Evolutionary conservation across 306 rosid species (phyloP).

Genomic region (Crotalaria pallida): DNA sequence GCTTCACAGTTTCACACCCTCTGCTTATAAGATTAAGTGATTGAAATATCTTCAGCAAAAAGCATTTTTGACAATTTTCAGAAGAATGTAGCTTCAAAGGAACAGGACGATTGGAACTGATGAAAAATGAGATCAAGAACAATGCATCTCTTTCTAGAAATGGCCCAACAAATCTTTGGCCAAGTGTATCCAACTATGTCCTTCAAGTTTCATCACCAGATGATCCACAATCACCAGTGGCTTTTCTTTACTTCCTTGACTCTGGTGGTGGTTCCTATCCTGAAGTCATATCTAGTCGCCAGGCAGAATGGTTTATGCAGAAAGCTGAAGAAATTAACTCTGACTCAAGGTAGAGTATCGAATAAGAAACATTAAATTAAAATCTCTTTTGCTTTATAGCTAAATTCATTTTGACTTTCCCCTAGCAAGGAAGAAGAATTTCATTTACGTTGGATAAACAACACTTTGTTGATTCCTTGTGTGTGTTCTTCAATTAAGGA

Average conservation of each 20-base stretch:
- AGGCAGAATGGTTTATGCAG: conserved; percentile 58
- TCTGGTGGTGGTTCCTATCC: conserved; percentile 97
- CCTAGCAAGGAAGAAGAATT: neutral
- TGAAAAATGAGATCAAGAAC: conserved; percentile 48
- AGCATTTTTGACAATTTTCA: conserved; percentile 11
- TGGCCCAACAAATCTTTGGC: conserved; percentile 79
- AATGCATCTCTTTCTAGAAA: conserved; percentile 43
- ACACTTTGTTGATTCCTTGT: neutral
- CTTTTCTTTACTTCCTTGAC: conserved; percentile 69
- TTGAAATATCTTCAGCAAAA: conserved; percentile 7
- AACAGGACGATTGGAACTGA: conserved; percentile 50
- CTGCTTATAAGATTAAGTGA: neutral
- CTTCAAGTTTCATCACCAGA: conserved; percentile 46
- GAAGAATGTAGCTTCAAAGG: conserved; percentile 72
- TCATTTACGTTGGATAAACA: neutral
- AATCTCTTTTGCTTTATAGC: neutral
- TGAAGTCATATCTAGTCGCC: conserved; percentile 60
- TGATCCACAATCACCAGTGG: conserved; percentile 44
- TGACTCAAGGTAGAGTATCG: conserved; percentile 44
- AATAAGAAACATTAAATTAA: neutral
- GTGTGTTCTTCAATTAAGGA: neutral
- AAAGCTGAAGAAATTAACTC: conserved; percentile 55
- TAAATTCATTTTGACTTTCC: neutral
- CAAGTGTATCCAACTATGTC: conserved; percentile 74
- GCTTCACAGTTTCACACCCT: neutral